These are phyloP conservation scores for Fusarium graminum DNA, from an alignment of 2,329 filamentous ascomycete genomes.

Conservation along the genomic window DNA sequence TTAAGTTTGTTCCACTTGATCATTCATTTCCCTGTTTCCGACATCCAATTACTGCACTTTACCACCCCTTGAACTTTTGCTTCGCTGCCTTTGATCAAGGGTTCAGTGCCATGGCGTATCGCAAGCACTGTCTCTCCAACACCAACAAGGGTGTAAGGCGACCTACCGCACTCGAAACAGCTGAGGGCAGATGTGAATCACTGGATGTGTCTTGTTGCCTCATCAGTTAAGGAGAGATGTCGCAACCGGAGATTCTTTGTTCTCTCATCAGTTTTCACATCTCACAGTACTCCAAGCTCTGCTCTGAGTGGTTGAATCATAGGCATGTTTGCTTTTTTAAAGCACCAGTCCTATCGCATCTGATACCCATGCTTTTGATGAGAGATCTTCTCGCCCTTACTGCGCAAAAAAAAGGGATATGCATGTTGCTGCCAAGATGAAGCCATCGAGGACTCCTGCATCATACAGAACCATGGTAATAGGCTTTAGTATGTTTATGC, in stretches of 20 bases:
- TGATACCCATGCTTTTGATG: background rate
- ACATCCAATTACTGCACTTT: slow-evolving; percentile 7
- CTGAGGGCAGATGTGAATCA: background rate
- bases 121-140: background rate
- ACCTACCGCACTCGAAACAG: background rate
- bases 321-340: slow-evolving; percentile 10
- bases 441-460: background rate
- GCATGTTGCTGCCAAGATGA: background rate
- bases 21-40: background rate
- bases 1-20: background rate
- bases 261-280: slow-evolving; percentile 7
- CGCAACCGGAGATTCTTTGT: background rate
- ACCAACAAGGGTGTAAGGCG: background rate
- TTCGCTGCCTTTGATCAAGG: background rate
- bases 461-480: background rate
- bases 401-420: background rate
- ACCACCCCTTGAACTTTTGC: background rate
- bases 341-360: background rate
- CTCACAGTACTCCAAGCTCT: background rate
- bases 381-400: background rate
- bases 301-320: background rate
- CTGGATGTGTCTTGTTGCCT: background rate
- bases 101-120: background rate
- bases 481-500: background rate
- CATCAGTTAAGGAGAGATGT: background rate